Evolutionary conservation across 163 green algal species (phyloP), one percentile per base, ranked within the genome.

Genomic region (Scenedesmus sp.): DNA sequence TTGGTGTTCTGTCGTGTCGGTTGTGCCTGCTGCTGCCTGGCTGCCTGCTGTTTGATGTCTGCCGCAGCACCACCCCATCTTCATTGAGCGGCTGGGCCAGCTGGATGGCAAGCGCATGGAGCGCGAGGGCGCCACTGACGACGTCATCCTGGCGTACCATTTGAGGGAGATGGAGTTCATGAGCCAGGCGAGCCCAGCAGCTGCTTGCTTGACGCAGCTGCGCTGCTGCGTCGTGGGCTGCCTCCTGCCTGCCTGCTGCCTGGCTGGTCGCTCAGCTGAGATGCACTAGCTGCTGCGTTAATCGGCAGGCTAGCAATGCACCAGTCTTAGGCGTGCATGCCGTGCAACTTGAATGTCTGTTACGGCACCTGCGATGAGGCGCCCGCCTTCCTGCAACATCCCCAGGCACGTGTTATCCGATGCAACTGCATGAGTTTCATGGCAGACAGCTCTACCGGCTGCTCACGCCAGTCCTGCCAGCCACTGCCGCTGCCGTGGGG

Each of bases 141-240:
- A 92, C 20, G 6, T 65, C 37, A 79, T 89, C 20, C 89, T 92
- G 37, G 70, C 40, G 1, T 92, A 92, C 81, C 89, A 92, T 76
- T 53, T 86, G 37, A 43, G 83, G 9, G 89, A 92, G 53, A 92
- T 92, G 89, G 89, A 92, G 82, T 92, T 86, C 70, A 92, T 92
- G 89, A 59, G 43, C 26, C 88, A 91, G 88, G 86, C 78, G 42
- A 10, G 65, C n/a, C n/a, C n/a, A n/a, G 24, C 15, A 26, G 35
- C 18, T 22, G 49, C 13, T 18, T 68, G 80, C 44, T 20, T 35
- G 22, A 3, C 22, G 35, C 22, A 86, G 53, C 0, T 2, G 33
- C 53, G n/a, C n/a, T 40, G 26, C 81, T 16, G 46, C 81, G 44
- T 12, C 49, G 24, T n/a, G n/a, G n/a, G n/a, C n/a, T n/a, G n/a